Base-by-base conservation (phyloP, 2,329 filamentous ascomycete species). In the Talaromyces sp. region DNA sequence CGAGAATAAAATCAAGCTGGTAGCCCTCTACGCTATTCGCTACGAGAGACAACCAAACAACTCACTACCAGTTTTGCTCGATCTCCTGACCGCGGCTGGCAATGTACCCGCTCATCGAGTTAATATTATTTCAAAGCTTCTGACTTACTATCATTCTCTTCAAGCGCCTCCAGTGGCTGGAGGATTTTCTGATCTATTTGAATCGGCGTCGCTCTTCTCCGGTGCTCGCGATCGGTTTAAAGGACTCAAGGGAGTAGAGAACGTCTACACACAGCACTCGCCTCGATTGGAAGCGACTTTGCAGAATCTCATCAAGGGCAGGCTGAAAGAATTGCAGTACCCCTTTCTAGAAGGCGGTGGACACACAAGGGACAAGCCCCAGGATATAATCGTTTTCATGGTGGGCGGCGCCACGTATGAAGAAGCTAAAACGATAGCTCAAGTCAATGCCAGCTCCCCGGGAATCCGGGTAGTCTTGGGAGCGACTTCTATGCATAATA, bases 231-330 rank as follows among this genome's bases (percentile, higher is more conserved):
- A 89, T 69, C 87, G 93, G 5, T 92, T 99, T 75, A 96, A 96
- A 70, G 95, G 95, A 0, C 82, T 99, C 14, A 97, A 98, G 71
- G 95, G 95, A 1, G 95, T 99, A 1, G 96, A 99, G 74, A 99
- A 99, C 68, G 95, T 99, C 29, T 99, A 99, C 74, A 99, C 95
- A 0, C 96, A 99, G 73, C 95, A 99, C 74, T 96, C 91, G 6
- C 92, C 96, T 0, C 83, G 91, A 24, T 77, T 99, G 17, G 93
- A 97, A 73, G 84, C 85, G 26, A 98, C 92, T 0, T 78, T 99
- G 19, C 93, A 97, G 71, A 93, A 93, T 68, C 80, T 99, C 56
- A 93, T 98, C 78, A 97, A 96, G 72, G 96, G 95, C 0, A 86
- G 90, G 31, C 77, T 99, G 61, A 89, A 87, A 68, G 91, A 96